Conservation (phyloP, 768 basidiomycete species). For the Pulveroboletus frians region DNA sequence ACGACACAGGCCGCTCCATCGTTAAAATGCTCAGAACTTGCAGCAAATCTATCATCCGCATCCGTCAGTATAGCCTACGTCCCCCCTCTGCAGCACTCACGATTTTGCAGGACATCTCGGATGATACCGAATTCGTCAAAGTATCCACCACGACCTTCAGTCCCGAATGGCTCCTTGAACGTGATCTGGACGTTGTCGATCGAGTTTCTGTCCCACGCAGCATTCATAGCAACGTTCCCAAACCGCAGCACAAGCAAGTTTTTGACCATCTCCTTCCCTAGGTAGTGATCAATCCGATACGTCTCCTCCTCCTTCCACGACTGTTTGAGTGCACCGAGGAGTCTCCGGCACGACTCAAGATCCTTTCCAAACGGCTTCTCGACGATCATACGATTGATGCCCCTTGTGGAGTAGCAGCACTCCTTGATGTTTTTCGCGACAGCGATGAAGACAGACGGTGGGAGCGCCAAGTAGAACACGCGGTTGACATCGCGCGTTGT, state of each 20-base stretch:
- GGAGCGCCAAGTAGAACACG: slow-evolving; percentile 95
- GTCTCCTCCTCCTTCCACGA: slow-evolving; percentile 97
- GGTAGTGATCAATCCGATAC: slow-evolving; percentile 98
- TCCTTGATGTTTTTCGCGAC: slow-evolving; percentile 81
- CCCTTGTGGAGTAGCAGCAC: slow-evolving; percentile 67
- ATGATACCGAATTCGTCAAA: slow-evolving; percentile 99
- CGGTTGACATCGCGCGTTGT: slow-evolving; percentile 64
- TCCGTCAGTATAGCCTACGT: slow-evolving; percentile 17
- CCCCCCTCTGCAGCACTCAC: slow-evolving; percentile 47
- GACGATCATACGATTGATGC: slow-evolving; percentile 88
- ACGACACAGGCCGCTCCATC: slow-evolving; percentile 98
- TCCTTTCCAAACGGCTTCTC: slow-evolving; percentile 99
- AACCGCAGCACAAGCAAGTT: slow-evolving; percentile 94
- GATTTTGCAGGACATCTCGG: slow-evolving; percentile 95
- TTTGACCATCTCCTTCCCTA: slow-evolving; percentile 99
- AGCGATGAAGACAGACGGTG: slow-evolving; percentile 92
- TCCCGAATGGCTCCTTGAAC: slow-evolving; percentile 99
- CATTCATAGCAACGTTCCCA: slow-evolving; percentile 85
- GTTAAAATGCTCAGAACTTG: slow-evolving; percentile 93
- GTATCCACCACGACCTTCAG: slow-evolving; percentile 99
- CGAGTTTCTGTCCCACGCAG: slow-evolving; percentile 93
- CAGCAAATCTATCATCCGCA: slow-evolving; percentile 61
- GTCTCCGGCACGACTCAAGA: slow-evolving; percentile 71
- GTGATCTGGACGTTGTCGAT: slow-evolving; percentile 98
- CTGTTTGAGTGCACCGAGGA: slow-evolving; percentile 73